Evolutionary conservation across 257 asterid species (phyloP), one percentile per base, ranked within the genome.

Genomic region (Nicotiana benthamiana): DNA sequence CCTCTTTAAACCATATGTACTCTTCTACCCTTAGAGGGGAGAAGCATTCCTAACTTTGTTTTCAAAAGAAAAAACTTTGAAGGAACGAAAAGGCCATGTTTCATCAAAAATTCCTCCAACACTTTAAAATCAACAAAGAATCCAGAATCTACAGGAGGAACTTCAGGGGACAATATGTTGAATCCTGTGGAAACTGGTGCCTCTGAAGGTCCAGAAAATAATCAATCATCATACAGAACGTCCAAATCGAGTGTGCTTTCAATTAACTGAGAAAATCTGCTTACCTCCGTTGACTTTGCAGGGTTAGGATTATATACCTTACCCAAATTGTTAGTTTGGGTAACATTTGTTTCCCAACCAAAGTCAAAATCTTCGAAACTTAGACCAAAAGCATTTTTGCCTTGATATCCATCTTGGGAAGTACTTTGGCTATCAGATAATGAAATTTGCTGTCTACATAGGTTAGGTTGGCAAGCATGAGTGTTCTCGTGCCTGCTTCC

Each of bases 151-250:
- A 83, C 11, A 48, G 83, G 74, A 83, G 87, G 77, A 84, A 90
- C 62, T 75, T 89, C 92, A 36, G 91, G 88, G 26, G 93, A 84
- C 79, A 59, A 81, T 10, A 59, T 83, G 79, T 83, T 83, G 86
- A 88, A 77, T 74, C 68, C 88, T 61, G 53, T 70, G 10, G 36
- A 68, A 68, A 43, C 32, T 40, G 57, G 59, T 12, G 56, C 34
- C 8, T 70, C 81, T 56, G 65, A 66, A 51, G 91, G 87, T 61
- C 79, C 65, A 74, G 87, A 83, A 76, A 51, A 86, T 54, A 80
- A 65, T 91, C 93, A 92, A 77, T 76, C 40, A 48, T 82, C 90
- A 52, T 86, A 85, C 28, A 43, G 70, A 30, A 85, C 82, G 80
- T 85, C 88, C 34, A 83, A 51, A 1, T 82, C 24, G 54, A 57